phyloP scores from a whole-genome alignment of 768 basidiomycete genomes.

The Crassisporium funariophilum region DNA sequence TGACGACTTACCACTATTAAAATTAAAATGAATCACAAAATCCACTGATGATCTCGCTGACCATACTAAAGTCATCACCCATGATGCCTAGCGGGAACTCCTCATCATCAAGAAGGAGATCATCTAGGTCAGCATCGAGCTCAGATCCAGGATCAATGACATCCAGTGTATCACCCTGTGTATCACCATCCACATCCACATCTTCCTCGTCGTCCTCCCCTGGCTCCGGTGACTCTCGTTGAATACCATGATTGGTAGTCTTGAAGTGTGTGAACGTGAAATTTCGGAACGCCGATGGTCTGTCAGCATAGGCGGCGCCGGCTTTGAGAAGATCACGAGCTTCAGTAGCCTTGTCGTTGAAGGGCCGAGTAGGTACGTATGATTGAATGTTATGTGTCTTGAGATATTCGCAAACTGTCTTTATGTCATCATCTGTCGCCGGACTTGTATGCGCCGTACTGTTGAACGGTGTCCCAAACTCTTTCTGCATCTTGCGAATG shows the following conservation, averaged over 20 bases:
- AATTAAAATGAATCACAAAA: too few relatives aligned
- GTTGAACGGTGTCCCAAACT: slow-evolving; percentile 18
- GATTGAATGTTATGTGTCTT: slow-evolving; percentile 3
- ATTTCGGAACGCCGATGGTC: slow-evolving; percentile 9
- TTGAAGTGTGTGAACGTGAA: slow-evolving; percentile 6
- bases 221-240: not conserved
- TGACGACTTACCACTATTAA: too few relatives aligned
- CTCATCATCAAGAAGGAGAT: slow-evolving; percentile 7
- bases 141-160: slow-evolving; percentile 5
- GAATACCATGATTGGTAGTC: not conserved
- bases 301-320: slow-evolving; percentile 12
- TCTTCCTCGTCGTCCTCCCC: not conserved
- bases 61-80: not conserved
- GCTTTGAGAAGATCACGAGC: slow-evolving; percentile 10
- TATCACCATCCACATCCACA: slow-evolving; percentile 1
- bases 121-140: not conserved
- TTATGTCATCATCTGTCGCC: slow-evolving; percentile 7
- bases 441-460: slow-evolving; percentile 14
- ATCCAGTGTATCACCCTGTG: not conserved
- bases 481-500: slow-evolving; percentile 11
- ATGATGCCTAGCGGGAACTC: slow-evolving; percentile 1
- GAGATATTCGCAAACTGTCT: slow-evolving; percentile 8
- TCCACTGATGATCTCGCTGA: slow-evolving; percentile 1
- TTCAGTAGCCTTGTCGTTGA: slow-evolving; percentile 1
- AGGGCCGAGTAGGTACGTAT: not conserved